Conservation (phyloP, 495 filamentous ascomycete species). For the Penicillium ochrochloron region DNA sequence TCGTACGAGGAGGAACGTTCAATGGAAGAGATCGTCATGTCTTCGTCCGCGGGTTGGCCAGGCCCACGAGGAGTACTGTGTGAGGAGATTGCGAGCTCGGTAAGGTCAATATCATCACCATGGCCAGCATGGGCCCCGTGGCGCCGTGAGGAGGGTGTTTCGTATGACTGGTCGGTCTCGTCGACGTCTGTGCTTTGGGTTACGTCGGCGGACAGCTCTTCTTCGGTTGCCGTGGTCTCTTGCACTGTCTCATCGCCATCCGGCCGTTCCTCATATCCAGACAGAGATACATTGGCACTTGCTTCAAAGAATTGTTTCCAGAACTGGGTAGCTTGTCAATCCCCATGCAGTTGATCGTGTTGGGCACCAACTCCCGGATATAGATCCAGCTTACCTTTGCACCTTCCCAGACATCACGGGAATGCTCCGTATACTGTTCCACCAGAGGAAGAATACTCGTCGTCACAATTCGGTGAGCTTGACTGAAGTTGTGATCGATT, state of each 20-base stretch:
- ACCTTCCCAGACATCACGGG: constrained; percentile 92
- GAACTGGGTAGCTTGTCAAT: constrained; percentile 60
- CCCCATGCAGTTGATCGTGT: background rate
- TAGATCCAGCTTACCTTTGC: constrained; percentile 64
- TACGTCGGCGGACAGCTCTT: constrained; percentile 54
- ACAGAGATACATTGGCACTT: constrained; percentile 95
- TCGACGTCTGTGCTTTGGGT: constrained; percentile 39
- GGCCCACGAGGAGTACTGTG: constrained; percentile 58
- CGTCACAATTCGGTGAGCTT: constrained; percentile 94
- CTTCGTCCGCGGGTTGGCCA: constrained; percentile 51
- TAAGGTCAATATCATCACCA: constrained; percentile 56
- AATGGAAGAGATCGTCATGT: constrained; percentile 61
- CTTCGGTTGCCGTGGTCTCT: constrained; percentile 56
- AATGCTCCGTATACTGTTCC: constrained; percentile 95
- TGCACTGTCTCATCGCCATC: constrained; percentile 52
- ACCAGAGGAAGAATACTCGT: constrained; percentile 90
- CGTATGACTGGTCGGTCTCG: constrained; percentile 38
- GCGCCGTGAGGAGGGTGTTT: constrained; percentile 41
- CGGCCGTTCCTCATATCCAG: constrained; percentile 85
- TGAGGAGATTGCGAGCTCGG: constrained; percentile 59
- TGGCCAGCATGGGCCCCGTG: constrained; percentile 31
- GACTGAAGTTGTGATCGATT: constrained; percentile 98
- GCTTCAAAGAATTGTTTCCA: constrained; percentile 99
- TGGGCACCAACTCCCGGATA: background rate
- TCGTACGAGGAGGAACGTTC: constrained; percentile 53